phyloP scores from a whole-genome alignment of 192 early-diverging fungal genomes.

The Diversispora eburnea region DNA sequence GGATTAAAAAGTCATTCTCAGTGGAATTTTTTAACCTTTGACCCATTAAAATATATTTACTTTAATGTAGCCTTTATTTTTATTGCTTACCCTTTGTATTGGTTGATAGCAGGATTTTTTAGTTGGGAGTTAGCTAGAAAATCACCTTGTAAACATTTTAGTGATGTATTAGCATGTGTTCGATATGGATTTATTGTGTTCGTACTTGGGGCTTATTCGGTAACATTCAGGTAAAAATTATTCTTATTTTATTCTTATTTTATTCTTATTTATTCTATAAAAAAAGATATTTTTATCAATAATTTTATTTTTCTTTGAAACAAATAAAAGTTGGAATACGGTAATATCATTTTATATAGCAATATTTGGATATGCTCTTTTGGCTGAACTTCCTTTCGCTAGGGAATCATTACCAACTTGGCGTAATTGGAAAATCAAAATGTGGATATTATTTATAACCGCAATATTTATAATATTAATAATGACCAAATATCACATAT shows the following conservation, averaged over 20 bases:
- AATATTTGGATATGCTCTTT: conserved; percentile 47
- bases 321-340: conserved; percentile 34
- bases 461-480: conserved; percentile 54
- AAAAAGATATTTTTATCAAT: not conserved
- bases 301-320: not conserved
- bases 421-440: conserved; percentile 59
- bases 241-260: too few species aligned
- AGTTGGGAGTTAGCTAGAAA: conserved; percentile 68
- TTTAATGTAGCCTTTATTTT: conserved; percentile 54
- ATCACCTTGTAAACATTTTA: conserved; percentile 60
- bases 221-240: conserved; percentile 61
- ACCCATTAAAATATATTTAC: conserved; percentile 48
- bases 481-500: conserved; percentile 61
- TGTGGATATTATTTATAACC: conserved; percentile 59
- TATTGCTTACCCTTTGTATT: conserved; percentile 53
- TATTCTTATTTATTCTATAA: too few species aligned
- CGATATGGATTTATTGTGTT: conserved; percentile 66
- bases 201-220: conserved; percentile 72
- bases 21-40: conserved; percentile 33
- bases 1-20: not conserved
- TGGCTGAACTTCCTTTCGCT: conserved; percentile 67
- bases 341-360: conserved; percentile 36
- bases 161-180: conserved; percentile 55
- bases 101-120: conserved; percentile 55
- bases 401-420: conserved; percentile 61